Base-by-base conservation (phyloP, 306 rosid genomes). In the Bauhinia variegata region DNA sequence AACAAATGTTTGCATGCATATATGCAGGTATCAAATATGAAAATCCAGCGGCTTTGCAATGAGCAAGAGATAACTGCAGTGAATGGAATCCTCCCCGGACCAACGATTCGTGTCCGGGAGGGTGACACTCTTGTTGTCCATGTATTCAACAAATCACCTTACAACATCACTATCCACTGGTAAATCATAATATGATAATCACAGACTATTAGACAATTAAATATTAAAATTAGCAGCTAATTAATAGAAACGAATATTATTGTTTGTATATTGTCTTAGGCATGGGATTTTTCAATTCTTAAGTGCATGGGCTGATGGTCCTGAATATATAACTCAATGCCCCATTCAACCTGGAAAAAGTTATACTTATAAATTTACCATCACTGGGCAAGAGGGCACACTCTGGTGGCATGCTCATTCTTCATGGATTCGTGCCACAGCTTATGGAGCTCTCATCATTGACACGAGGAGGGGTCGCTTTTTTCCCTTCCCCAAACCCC, bases 391-490 rank as follows among this genome's bases (percentile, higher is more conserved):
- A 54, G 91, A 86, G 39, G 91, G 91, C 5, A 86, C 88, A 18
- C 83, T 83, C 4, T 83, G 91, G 88, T 86, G 88, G 86, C 91
- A 86, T 50, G 78, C 86, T 0, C 91, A 86, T 30, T 57, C 70
- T 0, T 78, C 86, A 3, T 80, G 77, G 79, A 78, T 86, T 39
- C 86, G 88, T 0, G 81, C 91, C 12, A 86, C 88, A 0, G 81
- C 83, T 5, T 54, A 83, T 15, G 91, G 88, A 2, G 86, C 88
- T 1, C 86, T 86, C 51, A 64, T 86, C 38, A 72, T 86, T 65
- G 73, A 18, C 9, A 86, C 91, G 0, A 60, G 68, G 54, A 12
- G 15, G 1, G 65, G 61, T 11, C 18, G 6, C 11, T 71, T 55
- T 11, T 76, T 66, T 55, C 86, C 85, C 0, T 83, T 73, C 19